Conservation (phyloP, 2,329 filamentous ascomycete genomes). For the Bipolaris victoriae region DNA sequence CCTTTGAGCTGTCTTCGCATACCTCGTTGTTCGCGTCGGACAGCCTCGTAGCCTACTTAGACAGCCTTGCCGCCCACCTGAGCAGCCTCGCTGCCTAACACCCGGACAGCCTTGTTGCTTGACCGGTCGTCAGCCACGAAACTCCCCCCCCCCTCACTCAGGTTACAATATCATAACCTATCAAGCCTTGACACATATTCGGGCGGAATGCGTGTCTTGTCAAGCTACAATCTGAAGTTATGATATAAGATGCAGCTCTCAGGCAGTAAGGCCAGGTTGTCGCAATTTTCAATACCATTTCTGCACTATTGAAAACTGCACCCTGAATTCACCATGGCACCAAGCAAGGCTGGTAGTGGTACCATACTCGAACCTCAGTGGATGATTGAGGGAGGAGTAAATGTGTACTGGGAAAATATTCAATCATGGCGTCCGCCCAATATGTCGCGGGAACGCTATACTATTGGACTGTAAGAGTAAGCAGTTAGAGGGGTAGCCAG, state of each 20-base stretch:
- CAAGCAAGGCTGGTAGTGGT: not conserved
- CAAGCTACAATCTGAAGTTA: not conserved
- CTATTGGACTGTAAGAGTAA: not conserved
- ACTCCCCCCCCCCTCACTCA: too few species aligned
- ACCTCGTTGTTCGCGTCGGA: too few species aligned
- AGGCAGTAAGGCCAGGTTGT: not conserved
- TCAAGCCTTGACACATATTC: not conserved
- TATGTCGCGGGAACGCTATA: not conserved
- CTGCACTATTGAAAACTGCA: not conserved
- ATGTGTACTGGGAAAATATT: not conserved
- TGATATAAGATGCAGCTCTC: not conserved
- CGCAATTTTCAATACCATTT: not conserved
- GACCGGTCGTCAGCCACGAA: too few species aligned
- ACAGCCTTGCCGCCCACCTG: too few species aligned
- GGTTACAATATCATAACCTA: not conserved
- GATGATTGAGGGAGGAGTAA: not conserved
- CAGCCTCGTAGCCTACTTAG: too few species aligned
- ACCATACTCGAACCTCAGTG: not conserved
- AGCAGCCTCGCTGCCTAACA: too few species aligned
- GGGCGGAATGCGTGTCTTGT: not conserved
- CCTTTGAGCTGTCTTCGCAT: not conserved
- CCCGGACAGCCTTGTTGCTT: too few species aligned
- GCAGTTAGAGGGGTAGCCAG: not conserved
- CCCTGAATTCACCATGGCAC: not conserved
- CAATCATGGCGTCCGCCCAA: not conserved